A percentile compares a stretch with the other conserved stretches of the same genome.
phyloP scores from a whole-genome alignment of 2,329 filamentous ascomycete species.

The Diaporthe ampelina region DNA sequence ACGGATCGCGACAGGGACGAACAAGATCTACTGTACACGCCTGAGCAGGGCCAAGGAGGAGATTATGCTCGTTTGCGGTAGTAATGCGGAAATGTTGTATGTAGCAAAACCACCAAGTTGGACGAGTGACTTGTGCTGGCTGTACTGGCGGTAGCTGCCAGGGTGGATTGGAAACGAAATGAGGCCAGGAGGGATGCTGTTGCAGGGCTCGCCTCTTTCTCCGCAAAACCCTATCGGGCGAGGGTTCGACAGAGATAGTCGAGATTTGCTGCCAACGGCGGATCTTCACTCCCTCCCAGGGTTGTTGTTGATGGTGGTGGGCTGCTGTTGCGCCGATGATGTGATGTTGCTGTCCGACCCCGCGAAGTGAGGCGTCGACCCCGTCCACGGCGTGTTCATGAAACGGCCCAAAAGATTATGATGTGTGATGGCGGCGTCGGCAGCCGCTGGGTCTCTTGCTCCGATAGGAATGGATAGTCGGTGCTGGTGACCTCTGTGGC shows the following conservation, averaged over 20 bases:
- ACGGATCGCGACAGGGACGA: constrained; percentile 14
- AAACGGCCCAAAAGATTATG: constrained; percentile 20
- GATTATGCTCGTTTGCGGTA: not conserved
- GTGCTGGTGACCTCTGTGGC: constrained; percentile 9
- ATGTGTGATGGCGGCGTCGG: constrained; percentile 29
- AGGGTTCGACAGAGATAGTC: constrained; percentile 26
- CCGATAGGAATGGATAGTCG: constrained; percentile 33
- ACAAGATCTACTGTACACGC: not conserved
- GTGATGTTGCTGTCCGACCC: constrained; percentile 18
- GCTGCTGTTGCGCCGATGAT: constrained; percentile 21
- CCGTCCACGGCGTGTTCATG: constrained; percentile 17
- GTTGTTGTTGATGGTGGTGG: not conserved
- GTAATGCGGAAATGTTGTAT: constrained; percentile 12
- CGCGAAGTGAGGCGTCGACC: not conserved
- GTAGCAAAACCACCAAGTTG: not conserved
- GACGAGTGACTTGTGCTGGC: constrained; percentile 10
- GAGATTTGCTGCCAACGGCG: constrained; percentile 11
- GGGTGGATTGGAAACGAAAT: constrained; percentile 26
- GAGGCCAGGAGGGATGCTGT: constrained; percentile 28
- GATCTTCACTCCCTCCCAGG: not conserved
- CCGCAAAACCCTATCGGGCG: constrained; percentile 36
- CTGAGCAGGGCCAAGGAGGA: not conserved
- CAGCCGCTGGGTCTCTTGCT: constrained; percentile 14
- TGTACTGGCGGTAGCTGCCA: constrained; percentile 14
- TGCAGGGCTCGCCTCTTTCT: constrained; percentile 24